Percentiles rank a stretch among this genome's conserved stretches.
Evolutionary conservation across 805 yeast species (phyloP).

Genomic region (Candida insectalens): DNA sequence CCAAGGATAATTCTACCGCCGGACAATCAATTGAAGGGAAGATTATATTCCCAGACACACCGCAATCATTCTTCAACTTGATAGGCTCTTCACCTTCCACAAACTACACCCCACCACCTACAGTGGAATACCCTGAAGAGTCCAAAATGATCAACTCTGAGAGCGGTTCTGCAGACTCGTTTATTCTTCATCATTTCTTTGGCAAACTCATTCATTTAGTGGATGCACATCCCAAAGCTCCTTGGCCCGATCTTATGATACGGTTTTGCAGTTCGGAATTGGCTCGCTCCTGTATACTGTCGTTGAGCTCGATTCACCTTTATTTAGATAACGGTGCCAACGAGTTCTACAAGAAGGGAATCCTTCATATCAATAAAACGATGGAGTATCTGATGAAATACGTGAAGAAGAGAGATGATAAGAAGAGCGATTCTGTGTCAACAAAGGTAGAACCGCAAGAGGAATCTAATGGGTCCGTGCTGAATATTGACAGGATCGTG

Average conservation of each 20-base stretch:
- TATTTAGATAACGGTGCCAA: slow-evolving; percentile 44
- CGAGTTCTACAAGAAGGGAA: slow-evolving; percentile 42
- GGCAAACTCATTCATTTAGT: slow-evolving; percentile 40
- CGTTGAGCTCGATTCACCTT: slow-evolving; percentile 47
- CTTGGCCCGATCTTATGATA: slow-evolving; percentile 52
- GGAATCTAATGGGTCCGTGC: slow-evolving; percentile 8
- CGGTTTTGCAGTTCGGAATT: slow-evolving; percentile 48
- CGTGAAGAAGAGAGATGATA: slow-evolving; percentile 19
- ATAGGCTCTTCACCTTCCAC: too few species aligned
- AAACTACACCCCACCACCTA: neutral
- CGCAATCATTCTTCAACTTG: neutral
- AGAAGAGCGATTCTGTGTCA: neutral
- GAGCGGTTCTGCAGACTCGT: slow-evolving; percentile 33
- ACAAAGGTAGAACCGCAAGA: slow-evolving; percentile 7
- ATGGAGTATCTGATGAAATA: slow-evolving; percentile 44
- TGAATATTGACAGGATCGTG: slow-evolving; percentile 26
- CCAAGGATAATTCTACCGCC: too few species aligned
- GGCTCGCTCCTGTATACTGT: slow-evolving; percentile 48
- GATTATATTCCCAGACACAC: too few species aligned
- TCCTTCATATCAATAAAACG: slow-evolving; percentile 44
- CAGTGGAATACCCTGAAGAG: neutral
- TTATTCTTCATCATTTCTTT: slow-evolving; percentile 47
- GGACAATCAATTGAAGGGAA: neutral
- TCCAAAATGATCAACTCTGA: neutral
- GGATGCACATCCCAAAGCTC: slow-evolving; percentile 52